Percentiles rank a stretch among this genome's conserved stretches.
Conservation (phyloP, 192 early-diverging fungal species). For the Coemansia sp. region DNA sequence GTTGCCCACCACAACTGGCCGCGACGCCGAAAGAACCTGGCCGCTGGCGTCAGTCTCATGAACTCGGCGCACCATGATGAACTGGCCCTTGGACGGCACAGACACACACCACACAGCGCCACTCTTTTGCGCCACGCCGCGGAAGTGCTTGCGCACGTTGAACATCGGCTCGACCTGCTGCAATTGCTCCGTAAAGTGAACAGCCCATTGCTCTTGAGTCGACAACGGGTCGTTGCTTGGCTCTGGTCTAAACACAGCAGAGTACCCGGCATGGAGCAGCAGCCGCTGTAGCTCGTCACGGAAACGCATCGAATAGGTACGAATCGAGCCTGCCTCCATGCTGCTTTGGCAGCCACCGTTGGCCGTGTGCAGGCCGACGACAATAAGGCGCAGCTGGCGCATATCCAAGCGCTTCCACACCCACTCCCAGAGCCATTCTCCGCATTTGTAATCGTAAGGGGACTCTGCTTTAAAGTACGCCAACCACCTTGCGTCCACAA, state of each 20-base stretch:
- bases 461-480: neutral
- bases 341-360: neutral
- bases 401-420: constrained; percentile 18
- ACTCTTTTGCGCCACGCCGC: constrained; percentile 10
- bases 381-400: constrained; percentile 17
- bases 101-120: constrained; percentile 37
- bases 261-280: constrained; percentile 39
- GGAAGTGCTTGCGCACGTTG: constrained; percentile 22
- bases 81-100: constrained; percentile 32
- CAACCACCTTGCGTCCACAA: neutral
- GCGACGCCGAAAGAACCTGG: constrained; percentile 12
- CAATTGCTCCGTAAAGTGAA: constrained; percentile 13
- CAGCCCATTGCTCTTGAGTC: neutral
- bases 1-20: constrained; percentile 53
- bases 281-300: constrained; percentile 45
- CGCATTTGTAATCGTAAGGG: neutral
- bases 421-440: constrained; percentile 20
- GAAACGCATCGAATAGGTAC: constrained; percentile 9
- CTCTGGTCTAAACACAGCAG: constrained; percentile 17
- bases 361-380: constrained; percentile 23
- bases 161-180: constrained; percentile 22
- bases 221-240: neutral
- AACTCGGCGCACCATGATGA: constrained; percentile 34
- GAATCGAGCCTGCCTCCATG: constrained; percentile 4
- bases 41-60: constrained; percentile 10